Evolutionary conservation across 2,329 filamentous ascomycete genomes (phyloP).

Genomic region (Ambrosiella cleistominuta): DNA sequence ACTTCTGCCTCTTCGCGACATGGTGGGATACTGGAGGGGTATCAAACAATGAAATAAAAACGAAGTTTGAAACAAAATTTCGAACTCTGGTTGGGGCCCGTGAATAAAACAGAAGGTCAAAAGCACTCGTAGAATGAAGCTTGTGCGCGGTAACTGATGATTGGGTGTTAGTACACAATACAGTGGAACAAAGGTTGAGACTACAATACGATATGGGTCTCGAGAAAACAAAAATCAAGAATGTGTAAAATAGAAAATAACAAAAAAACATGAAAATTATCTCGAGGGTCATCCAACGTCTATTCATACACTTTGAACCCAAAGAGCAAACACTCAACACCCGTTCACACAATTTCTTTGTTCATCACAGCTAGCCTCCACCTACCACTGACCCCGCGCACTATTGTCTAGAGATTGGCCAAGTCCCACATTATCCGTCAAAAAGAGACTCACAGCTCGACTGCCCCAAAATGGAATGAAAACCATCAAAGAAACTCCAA

Average conservation of each 20-base stretch:
- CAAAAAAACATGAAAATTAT: not conserved
- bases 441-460: not conserved
- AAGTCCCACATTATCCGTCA: not conserved
- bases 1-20: conserved; percentile 7
- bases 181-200: not conserved
- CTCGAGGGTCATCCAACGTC: not conserved
- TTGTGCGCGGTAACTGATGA: not conserved
- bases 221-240: conserved; percentile 1
- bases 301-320: conserved; percentile 4
- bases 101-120: not conserved
- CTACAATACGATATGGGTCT: not conserved
- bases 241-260: conserved; percentile 5
- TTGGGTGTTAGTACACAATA: not conserved
- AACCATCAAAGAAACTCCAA: not conserved
- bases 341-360: not conserved
- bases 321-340: not conserved
- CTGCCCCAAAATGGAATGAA: not conserved
- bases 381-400: not conserved
- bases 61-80: not conserved
- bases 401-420: not conserved
- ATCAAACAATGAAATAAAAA: conserved; percentile 1
- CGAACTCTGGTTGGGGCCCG: not conserved
- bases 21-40: not conserved
- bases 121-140: not conserved
- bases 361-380: not conserved